These are phyloP conservation scores for Teratosphaeria viscida DNA, from an alignment of 2,329 filamentous ascomycete species.

Conservation along the genomic window DNA sequence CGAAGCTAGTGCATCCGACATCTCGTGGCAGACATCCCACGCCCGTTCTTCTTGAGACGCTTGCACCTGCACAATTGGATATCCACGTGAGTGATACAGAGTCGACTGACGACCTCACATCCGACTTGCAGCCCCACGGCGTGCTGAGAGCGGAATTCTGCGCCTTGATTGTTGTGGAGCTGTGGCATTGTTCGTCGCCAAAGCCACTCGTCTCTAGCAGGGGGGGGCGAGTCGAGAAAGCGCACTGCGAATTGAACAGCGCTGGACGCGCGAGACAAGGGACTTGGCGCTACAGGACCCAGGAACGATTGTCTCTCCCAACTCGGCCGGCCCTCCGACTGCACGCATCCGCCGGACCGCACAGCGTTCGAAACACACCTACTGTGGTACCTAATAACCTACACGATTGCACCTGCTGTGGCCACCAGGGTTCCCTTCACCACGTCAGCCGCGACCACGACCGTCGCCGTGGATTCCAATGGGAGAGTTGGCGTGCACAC, in stretches of 20 bases:
- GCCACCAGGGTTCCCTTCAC: background rate
- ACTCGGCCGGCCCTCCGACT: background rate
- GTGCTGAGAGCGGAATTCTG: background rate
- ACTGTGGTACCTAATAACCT: background rate
- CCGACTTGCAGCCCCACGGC: background rate
- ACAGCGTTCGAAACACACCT: background rate
- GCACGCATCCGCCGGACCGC: background rate
- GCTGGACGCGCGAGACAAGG: background rate
- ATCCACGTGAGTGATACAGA: background rate
- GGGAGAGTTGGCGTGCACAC: constrained; percentile 1
- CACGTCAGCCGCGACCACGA: background rate
- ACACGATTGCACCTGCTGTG: background rate
- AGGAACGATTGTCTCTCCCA: background rate
- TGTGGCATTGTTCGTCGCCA: background rate
- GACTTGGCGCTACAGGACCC: background rate
- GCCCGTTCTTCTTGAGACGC: background rate
- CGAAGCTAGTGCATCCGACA: background rate
- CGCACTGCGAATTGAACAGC: background rate
- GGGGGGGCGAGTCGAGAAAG: background rate
- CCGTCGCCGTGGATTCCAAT: constrained; percentile 9
- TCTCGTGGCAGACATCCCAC: background rate
- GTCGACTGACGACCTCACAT: background rate
- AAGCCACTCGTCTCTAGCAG: background rate
- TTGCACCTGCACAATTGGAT: background rate
- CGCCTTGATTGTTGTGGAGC: background rate